phyloP scores from a whole-genome alignment of 345 rosid genomes.

The Bruguiera sexangula region DNA sequence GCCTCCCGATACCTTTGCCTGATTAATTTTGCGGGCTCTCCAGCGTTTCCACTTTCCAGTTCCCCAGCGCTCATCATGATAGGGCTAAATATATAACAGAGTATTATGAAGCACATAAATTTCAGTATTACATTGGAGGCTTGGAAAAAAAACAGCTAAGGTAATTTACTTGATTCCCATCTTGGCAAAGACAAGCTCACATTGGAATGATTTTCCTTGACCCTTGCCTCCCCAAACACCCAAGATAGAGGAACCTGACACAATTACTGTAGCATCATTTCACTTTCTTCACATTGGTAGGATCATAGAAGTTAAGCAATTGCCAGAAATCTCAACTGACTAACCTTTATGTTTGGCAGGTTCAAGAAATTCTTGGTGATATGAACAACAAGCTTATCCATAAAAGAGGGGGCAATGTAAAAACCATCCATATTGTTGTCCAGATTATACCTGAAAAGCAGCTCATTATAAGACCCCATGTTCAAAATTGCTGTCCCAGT shows the following conservation, averaged over 20 bases:
- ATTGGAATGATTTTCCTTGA: conserved; percentile 61
- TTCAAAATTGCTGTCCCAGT: neutral
- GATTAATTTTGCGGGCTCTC: conserved; percentile 57
- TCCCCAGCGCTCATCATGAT: conserved; percentile 61
- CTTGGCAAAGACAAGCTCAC: conserved; percentile 57
- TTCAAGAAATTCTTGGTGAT: conserved; percentile 54
- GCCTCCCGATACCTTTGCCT: conserved; percentile 58
- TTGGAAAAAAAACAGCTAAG: no score
- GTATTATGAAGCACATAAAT: no score
- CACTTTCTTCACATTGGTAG: neutral
- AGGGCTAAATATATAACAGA: conserved; percentile 30
- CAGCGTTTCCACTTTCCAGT: conserved; percentile 55
- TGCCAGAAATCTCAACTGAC: neutral
- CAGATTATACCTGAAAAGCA: conserved; percentile 24
- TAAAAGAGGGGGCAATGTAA: conserved; percentile 55
- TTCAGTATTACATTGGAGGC: no score
- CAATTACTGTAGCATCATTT: neutral
- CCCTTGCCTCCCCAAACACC: conserved; percentile 68
- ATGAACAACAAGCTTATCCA: conserved; percentile 55
- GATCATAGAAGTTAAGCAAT: neutral
- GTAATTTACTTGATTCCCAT: conserved; percentile 48
- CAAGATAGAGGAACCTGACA: conserved; percentile 48
- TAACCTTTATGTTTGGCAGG: conserved; percentile 51
- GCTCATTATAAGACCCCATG: neutral
- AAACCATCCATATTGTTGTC: conserved; percentile 51